Conservation (phyloP, 306 rosid species). For the Sesbania bispinosa region DNA sequence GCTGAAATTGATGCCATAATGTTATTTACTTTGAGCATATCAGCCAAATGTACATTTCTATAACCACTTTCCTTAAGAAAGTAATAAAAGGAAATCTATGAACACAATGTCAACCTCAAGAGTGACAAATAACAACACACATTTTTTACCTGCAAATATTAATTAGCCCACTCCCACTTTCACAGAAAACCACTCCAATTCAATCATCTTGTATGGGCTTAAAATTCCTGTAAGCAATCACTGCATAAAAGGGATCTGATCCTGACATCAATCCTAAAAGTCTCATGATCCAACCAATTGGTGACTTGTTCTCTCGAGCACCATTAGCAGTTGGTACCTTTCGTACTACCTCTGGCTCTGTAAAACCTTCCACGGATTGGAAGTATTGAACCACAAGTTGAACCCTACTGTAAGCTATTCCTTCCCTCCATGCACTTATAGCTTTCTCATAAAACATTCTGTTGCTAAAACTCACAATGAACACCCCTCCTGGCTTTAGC, state of each 20-base stretch:
- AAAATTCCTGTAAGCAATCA: conserved; percentile 71
- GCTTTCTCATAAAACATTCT: conserved; percentile 91
- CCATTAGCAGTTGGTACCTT: conserved; percentile 40
- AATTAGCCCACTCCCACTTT: background rate
- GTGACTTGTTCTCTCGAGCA: conserved; percentile 40
- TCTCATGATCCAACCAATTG: conserved; percentile 47
- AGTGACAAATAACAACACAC: background rate
- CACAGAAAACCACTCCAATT: background rate
- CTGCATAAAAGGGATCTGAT: conserved; percentile 77
- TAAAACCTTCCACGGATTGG: conserved; percentile 76
- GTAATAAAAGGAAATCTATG: background rate
- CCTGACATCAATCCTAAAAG: conserved; percentile 57
- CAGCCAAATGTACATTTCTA: background rate
- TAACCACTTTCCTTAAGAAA: background rate
- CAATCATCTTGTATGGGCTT: conserved; percentile 49
- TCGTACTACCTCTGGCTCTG: conserved; percentile 63
- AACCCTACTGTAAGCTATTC: conserved; percentile 60
- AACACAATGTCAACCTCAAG: background rate
- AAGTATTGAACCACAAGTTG: conserved; percentile 79
- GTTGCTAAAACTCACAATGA: conserved; percentile 84
- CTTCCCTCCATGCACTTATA: conserved; percentile 75
- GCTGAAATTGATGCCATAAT: background rate
- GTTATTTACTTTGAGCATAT: background rate
- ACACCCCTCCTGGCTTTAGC: conserved; percentile 80
- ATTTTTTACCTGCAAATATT: background rate